A percentile compares a stretch with the other conserved stretches of the same genome.
Evolutionary conservation across 2,329 filamentous ascomycete species (phyloP).

Genomic region (Ophiostoma pallidulum): DNA sequence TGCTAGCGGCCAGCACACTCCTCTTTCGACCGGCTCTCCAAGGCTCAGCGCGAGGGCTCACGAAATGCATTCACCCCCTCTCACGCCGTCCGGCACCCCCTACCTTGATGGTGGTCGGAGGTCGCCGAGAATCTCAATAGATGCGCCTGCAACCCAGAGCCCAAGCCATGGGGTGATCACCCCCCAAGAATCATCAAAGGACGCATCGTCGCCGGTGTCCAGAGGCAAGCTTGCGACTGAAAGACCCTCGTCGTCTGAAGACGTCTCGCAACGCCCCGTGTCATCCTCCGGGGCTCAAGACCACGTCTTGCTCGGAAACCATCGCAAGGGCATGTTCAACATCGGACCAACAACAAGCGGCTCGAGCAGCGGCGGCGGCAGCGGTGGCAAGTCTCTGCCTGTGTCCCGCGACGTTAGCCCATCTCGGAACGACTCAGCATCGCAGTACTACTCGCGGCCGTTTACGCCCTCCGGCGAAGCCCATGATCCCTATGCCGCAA

Average conservation of each 20-base stretch:
- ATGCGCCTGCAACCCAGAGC: conserved; percentile 14
- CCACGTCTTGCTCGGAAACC: conserved; percentile 22
- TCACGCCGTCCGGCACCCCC: conserved; percentile 73
- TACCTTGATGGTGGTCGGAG: conserved; percentile 29
- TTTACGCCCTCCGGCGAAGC: conserved; percentile 70
- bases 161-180: conserved; percentile 41
- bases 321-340: conserved; percentile 47
- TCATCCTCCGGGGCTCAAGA: conserved; percentile 26
- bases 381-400: conserved; percentile 38
- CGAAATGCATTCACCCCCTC: conserved; percentile 74
- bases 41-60: conserved; percentile 57
- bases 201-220: conserved; percentile 34
- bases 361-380: conserved; percentile 26
- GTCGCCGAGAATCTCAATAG: conserved; percentile 17
- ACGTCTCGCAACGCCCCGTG: conserved; percentile 32
- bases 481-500: conserved; percentile 82
- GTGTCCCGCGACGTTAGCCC: conserved; percentile 56
- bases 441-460: conserved; percentile 59
- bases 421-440: conserved; percentile 48
- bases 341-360: conserved; percentile 28
- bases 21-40: conserved; percentile 57
- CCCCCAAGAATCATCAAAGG: conserved; percentile 56
- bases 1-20: conserved; percentile 54
- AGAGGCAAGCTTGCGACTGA: conserved; percentile 28
- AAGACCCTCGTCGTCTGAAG: conserved; percentile 31